Conservation (phyloP, 108 stramenopile genomes). For the Epithemia pelagica region DNA sequence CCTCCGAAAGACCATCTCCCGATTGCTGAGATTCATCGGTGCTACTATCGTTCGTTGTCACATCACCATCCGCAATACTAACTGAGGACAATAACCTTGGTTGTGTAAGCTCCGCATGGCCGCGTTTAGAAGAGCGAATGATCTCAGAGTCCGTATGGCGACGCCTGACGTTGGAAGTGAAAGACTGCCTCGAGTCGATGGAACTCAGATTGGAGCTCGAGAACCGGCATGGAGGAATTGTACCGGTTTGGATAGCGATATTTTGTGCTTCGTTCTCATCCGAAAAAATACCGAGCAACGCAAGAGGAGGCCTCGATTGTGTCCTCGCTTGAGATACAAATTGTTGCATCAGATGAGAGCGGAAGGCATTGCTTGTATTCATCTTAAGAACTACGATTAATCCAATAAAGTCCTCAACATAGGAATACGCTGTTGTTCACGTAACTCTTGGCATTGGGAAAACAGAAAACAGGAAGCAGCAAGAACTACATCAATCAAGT, state of each 20-base stretch:
- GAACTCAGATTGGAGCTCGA: not conserved
- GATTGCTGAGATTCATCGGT: not conserved
- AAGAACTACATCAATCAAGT: no score
- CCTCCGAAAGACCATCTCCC: conserved; percentile 1
- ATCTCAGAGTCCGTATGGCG: not conserved
- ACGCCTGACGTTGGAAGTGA: not conserved
- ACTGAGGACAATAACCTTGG: not conserved
- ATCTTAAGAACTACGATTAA: no score
- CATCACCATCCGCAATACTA: not conserved
- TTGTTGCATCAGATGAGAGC: conserved; percentile 79
- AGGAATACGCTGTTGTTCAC: no score
- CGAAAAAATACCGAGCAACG: conserved; percentile 15
- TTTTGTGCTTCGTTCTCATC: conserved; percentile 4
- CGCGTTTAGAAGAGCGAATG: not conserved
- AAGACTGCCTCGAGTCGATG: not conserved
- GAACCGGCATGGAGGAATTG: not conserved
- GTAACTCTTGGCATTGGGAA: no score
- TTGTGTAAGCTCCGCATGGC: conserved; percentile 7
- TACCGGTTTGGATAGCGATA: not conserved
- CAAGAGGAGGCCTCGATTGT: conserved; percentile 53
- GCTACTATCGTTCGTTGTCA: not conserved
- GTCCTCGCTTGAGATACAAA: conserved; percentile 41
- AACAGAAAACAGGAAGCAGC: no score
- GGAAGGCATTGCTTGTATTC: conserved; percentile 42
- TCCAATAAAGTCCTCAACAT: not conserved